phyloP scores from a whole-genome alignment of 352 stramenopile species.

The Phytophthora ohioensis region DNA sequence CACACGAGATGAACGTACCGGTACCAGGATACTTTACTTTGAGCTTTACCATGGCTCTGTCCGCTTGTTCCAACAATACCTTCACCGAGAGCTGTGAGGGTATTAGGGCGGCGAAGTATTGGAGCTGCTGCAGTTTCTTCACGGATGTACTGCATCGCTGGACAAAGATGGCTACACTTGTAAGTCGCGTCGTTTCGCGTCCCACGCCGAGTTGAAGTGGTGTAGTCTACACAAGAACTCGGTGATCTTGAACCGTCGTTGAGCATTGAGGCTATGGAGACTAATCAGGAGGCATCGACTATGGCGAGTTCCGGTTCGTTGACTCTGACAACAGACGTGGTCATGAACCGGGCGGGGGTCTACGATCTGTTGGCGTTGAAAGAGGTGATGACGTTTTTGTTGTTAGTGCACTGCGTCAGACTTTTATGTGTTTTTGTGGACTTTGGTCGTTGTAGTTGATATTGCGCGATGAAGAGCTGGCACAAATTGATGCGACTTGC shows the following conservation, averaged over 20 bases:
- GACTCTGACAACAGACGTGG: constrained; percentile 55
- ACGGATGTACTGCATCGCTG: constrained; percentile 19
- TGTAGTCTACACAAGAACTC: constrained; percentile 26
- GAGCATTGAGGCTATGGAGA: constrained; percentile 11
- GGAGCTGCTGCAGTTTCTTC: constrained; percentile 5
- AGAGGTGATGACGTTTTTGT: constrained; percentile 48
- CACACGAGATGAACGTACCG: constrained; percentile 38
- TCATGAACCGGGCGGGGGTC: constrained; percentile 64
- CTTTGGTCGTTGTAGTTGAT: constrained; percentile 56
- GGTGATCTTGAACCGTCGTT: constrained; percentile 50
- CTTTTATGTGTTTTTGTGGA: neutral
- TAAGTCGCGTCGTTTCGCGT: constrained; percentile 28
- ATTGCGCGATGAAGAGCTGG: constrained; percentile 68
- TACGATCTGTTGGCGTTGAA: constrained; percentile 73
- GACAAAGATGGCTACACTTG: constrained; percentile 33
- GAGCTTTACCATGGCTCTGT: constrained; percentile 16
- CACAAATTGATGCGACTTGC: constrained; percentile 58
- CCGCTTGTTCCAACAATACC: neutral
- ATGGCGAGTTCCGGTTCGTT: constrained; percentile 7
- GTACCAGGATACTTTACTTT: constrained; percentile 70
- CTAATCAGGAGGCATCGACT: neutral
- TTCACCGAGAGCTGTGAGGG: constrained; percentile 18
- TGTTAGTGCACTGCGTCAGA: neutral
- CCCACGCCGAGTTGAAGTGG: constrained; percentile 15
- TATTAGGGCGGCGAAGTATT: constrained; percentile 16